phyloP scores from a whole-genome alignment of 768 basidiomycete species.

The Podaxis mareebaensis region DNA sequence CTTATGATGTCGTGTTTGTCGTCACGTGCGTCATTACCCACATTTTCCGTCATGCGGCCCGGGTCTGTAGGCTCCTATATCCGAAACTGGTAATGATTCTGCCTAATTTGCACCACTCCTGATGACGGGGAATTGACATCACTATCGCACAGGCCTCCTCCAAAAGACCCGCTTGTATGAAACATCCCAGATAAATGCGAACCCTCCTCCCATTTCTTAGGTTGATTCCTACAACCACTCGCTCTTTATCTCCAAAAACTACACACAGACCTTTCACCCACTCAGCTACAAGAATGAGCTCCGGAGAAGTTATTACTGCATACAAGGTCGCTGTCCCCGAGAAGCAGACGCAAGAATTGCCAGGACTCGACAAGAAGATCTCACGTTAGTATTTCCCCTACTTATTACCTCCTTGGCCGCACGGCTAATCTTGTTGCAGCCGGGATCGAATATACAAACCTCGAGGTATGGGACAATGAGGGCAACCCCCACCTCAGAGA shows the following conservation, averaged over 20 bases:
- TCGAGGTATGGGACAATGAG: conserved; percentile 50
- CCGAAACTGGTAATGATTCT: not conserved
- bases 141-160: not conserved
- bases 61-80: not conserved
- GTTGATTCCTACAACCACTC: not conserved
- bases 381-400: conserved; percentile 34
- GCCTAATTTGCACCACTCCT: conserved; percentile 3
- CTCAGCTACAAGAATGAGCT: conserved; percentile 23
- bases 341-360: conserved; percentile 47
- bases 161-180: not conserved
- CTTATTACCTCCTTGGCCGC: not conserved
- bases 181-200: conserved; percentile 1
- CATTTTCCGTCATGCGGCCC: not conserved
- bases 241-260: conserved; percentile 1
- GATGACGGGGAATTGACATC: conserved; percentile 1
- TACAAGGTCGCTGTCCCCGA: conserved; percentile 35
- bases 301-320: conserved; percentile 34
- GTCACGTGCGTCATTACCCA: not conserved
- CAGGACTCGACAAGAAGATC: conserved; percentile 51
- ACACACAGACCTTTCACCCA: conserved; percentile 2
- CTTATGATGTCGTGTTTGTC: not conserved
- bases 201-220: not conserved
- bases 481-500: conserved; percentile 51
- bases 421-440: conserved; percentile 19
- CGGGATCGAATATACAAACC: conserved; percentile 38